Base-by-base conservation (phyloP, 441 rosid species). In the Gossypium gossypioides region DNA sequence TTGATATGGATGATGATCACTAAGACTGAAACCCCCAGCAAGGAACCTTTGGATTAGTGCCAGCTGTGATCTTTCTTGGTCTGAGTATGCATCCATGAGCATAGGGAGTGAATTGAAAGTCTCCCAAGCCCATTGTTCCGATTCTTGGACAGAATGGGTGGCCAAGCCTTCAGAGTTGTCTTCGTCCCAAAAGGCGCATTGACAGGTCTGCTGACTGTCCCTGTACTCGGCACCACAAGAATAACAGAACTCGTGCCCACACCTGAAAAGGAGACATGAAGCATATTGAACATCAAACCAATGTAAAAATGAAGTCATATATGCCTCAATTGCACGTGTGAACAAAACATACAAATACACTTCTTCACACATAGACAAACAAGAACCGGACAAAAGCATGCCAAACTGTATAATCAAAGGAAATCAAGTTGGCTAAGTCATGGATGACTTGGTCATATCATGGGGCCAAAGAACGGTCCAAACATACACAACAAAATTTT, bases 121-220 rank as follows among this genome's bases (percentile, higher is more conserved):
- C 80, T 90, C 97, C 93, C 96, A 90, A 22, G 94, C 91, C 96
- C 97, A 94, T 78, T 89, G 97, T 76, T 94, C 99, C 13, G 91
- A 84, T 81, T 89, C 97, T 76, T 89, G 97, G 46, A 82, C 85
- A 69, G 89, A 86, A 64, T 78, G 87, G 12, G 76, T 72, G 22
- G 75, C 74, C 62, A 75, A 77, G 70, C 83, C 88, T 46, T 78
- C 96, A 0, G 84, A 69, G 69, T 79, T 81, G 15, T 88, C 91
- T 73, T 89, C 92, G 0, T 88, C 93, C 99, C 99, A 94, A 60
- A 89, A 90, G 25, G 91, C 90, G 18, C 99, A 94, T 42, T 84
- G 92, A 76, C 99, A 94, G 34, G 79, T 83, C 81, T 92, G 97
- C 40, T 84, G 96, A 67, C 89, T 86, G 19, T 76, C 86, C 76